Base-by-base conservation (phyloP, 768 basidiomycete species). In the Boletus insuetus region DNA sequence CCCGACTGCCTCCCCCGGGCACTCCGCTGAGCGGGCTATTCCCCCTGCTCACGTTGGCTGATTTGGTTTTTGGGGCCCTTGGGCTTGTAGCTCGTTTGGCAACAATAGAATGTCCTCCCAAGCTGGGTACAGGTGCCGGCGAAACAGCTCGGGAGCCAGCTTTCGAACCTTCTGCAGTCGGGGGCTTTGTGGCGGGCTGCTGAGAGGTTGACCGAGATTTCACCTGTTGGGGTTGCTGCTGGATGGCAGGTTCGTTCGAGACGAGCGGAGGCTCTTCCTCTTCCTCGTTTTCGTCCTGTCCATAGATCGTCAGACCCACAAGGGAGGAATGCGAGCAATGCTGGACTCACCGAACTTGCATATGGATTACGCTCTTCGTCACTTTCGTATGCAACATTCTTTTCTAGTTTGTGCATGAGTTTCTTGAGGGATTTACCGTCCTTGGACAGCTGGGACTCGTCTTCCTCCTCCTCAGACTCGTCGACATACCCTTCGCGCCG, bases 21-120 rank as follows among this genome's bases (percentile, higher is more conserved):
- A 55, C 68, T 2, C 65, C 70, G 37, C 63, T 62, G 8, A 86
- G 73, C 11, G 87, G 86, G 64, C 84, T 87, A 49, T 75, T 79
- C 16, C 79, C 83, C 55, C 86, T 77, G 64, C 81, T 85, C 24
- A 58, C 66, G 42, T 58, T 71, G 43, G 70, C 67, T 12, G 78
- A 58, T 61, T 82, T 86, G 10, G 74, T 73, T 67, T 87, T 89
- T 4, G 82, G 81, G 11, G 71, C 75, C 63, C 89, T 90, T 5
- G 91, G 91, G 58, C 89, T 91, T 2, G 90, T 92, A 4, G 91
- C 91, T 17, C 91, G 84, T 71, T 87, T 88, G 3, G 91, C 91
- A 16, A 94, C 82, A 22, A 89, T 65, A 3, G 86, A 89, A 71
- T 91, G 89, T 0, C 90, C 91, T 37, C 87, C 85, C 59, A 86